Evolutionary conservation across 352 stramenopile species (phyloP).

Genomic region (Phytophthora constricta): DNA sequence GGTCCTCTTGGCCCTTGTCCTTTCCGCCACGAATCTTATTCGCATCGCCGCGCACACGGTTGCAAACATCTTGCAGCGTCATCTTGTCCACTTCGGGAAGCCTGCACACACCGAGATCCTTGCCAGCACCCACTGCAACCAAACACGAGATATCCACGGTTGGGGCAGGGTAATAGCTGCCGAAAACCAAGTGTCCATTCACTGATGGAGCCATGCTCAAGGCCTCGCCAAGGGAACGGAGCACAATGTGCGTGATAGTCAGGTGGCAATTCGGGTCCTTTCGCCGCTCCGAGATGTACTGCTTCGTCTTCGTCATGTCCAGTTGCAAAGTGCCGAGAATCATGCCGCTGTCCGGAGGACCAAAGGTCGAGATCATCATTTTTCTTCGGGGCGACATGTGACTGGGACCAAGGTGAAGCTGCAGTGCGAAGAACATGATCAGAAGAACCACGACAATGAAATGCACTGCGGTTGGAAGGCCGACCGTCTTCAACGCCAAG

Average conservation of each 20-base stretch:
- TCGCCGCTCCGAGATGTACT: constrained; percentile 69
- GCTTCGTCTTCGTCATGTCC: constrained; percentile 66
- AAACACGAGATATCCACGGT: constrained; percentile 75
- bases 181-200: constrained; percentile 79
- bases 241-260: constrained; percentile 74
- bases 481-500: constrained; percentile 52
- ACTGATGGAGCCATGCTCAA: constrained; percentile 61
- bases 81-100: constrained; percentile 61
- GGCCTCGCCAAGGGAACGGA: constrained; percentile 59
- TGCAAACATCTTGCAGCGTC: constrained; percentile 57
- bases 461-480: constrained; percentile 53
- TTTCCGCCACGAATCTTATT: constrained; percentile 60
- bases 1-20: constrained; percentile 64
- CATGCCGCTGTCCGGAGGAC: constrained; percentile 61
- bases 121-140: constrained; percentile 60
- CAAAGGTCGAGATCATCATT: constrained; percentile 77
- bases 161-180: constrained; percentile 68
- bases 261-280: constrained; percentile 54
- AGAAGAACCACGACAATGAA: constrained; percentile 48
- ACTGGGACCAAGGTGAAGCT: constrained; percentile 64
- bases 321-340: constrained; percentile 76
- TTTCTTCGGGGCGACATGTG: constrained; percentile 66
- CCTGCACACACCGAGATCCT: constrained; percentile 65
- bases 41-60: constrained; percentile 51
- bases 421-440: constrained; percentile 58